Conservation (phyloP, 768 basidiomycete genomes). For the Lactarius trivialis region DNA sequence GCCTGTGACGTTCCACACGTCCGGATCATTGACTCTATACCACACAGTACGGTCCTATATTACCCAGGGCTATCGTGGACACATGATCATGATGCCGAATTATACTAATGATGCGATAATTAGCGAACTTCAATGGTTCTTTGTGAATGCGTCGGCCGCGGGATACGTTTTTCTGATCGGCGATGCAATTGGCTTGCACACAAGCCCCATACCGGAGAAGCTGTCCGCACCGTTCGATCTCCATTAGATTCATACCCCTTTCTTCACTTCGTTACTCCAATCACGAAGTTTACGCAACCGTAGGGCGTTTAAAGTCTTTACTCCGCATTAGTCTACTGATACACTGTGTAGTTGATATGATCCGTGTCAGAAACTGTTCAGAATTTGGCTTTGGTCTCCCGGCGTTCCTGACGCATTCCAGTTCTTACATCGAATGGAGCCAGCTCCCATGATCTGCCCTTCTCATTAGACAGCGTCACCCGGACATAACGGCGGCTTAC, state of each 20-base stretch:
- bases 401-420: constrained; percentile 3
- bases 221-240: background rate
- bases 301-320: background rate
- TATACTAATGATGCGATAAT: too few species aligned
- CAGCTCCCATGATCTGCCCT: constrained; percentile 13
- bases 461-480: background rate
- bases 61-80: background rate
- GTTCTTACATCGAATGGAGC: constrained; percentile 15
- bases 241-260: background rate
- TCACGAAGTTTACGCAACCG: background rate
- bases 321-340: background rate
- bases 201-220: background rate
- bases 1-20: background rate
- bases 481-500: background rate
- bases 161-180: background rate
- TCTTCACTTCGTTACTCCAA: background rate
- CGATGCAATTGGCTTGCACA: background rate
- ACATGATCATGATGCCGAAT: background rate
- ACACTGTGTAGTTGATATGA: too few species aligned
- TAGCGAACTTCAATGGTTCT: background rate
- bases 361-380: background rate
- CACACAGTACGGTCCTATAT: background rate
- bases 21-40: background rate
- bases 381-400: background rate
- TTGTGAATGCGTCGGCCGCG: background rate